Evolutionary conservation across 192 early-diverging fungal genomes (phyloP), one percentile per base, ranked within the genome.

Genomic region (Entomortierella parvispora): DNA sequence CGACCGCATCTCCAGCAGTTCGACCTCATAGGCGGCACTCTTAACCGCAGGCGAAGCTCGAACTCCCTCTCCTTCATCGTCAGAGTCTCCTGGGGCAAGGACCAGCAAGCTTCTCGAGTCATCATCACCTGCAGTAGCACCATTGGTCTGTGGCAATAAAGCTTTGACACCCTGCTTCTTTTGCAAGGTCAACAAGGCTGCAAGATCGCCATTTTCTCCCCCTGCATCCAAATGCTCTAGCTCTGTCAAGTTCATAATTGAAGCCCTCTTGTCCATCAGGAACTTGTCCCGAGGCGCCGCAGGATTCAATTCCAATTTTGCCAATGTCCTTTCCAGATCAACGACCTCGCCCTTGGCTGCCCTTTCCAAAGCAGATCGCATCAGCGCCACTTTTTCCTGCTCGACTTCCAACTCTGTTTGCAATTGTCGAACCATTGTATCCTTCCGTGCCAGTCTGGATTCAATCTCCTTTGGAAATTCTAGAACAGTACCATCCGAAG

Each of bases 371-470:
- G 69, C 55, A 42, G 72, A 69, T 42, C 83, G 52, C 43, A 80
- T 60, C 50, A 72, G 32, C 11, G 81, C 45, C 28, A 87, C 61
- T 32, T 68, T 69, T 50, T 84, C 81, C 20, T 84, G 80, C 31
- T 83, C 83, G 14, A 48, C 46, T 43, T 82, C 65, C 28, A 69
- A 8, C 23, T 75, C 70, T 7, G 42, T n/a, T 20, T 80, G 49
- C 33, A 79, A 5, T 15, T 77, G 62, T 49, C 59, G 62, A 14
- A 75, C 56, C 22, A 75, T 58, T 20, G 65, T 56, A 45, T 82
- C 76, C 69, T 82, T 78, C 32, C 48, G 66, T 32, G 53, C 40
- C 47, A 69, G 28, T 4, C 66, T 55, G 17, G 53, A 55, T 45
- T 67, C 62, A 31, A 70, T 62, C 44, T 57, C 55, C 45, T 59